A percentile compares a stretch with the other conserved stretches of the same genome.
Conservation (phyloP, 164 flowering plant genomes). For the Liriodendron chinense region DNA sequence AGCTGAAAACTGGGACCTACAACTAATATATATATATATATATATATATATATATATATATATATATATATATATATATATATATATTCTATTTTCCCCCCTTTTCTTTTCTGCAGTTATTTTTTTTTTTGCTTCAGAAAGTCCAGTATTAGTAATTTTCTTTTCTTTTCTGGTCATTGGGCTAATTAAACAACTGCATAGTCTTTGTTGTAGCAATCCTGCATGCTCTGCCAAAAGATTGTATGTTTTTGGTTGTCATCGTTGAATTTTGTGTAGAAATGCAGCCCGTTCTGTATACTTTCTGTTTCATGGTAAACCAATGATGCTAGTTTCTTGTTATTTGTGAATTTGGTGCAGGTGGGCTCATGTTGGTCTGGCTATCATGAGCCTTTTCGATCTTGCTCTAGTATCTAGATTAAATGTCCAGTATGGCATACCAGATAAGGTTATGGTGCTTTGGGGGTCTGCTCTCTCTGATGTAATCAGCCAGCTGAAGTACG, state of each 20-base stretch:
- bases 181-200: background rate
- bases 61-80: no score
- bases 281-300: background rate
- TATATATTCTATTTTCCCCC: no score
- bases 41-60: no score
- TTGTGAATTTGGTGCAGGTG: slow-evolving; percentile 44
- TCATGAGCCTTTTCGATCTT: slow-evolving; percentile 52
- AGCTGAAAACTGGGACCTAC: no score
- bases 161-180: no score
- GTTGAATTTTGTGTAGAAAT: background rate
- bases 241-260: background rate
- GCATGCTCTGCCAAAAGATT: background rate
- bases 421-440: slow-evolving; percentile 60
- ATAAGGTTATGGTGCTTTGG: slow-evolving; percentile 70
- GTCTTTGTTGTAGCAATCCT: background rate
- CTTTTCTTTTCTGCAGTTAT: no score
- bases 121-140: no score
- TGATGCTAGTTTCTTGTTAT: background rate
- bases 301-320: background rate
- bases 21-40: no score
- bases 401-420: slow-evolving; percentile 60
- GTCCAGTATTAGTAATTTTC: no score
- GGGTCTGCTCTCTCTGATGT: slow-evolving; percentile 91
- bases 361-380: slow-evolving; percentile 65
- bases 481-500: slow-evolving; percentile 87